Evolutionary conservation across 495 filamentous ascomycete species (phyloP), one percentile per base, ranked within the genome.

Genomic region (Penicillium nucicola): DNA sequence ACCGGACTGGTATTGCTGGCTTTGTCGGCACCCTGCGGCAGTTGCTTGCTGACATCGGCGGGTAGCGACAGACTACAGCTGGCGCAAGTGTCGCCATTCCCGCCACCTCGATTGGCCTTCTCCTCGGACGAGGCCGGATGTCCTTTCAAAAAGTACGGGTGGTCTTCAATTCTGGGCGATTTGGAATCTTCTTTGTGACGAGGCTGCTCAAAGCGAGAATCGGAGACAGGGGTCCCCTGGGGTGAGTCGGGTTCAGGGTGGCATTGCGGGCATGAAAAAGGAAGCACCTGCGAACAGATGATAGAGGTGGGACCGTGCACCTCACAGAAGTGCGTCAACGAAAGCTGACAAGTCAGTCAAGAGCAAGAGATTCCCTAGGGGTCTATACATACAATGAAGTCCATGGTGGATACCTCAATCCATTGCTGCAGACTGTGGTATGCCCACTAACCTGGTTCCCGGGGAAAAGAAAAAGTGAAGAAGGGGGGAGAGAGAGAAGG

Each of bases 281-380:
- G 87, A 19, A 88, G 75, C 42, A 88, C 86, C 71, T 96, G 90
- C 46, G 92, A 96, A 67, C 95, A 95, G 71, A 97, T 88, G 68
- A 97, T 84, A 44, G 91, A 93, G 42, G 91, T 96, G 11, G 92
- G 92, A 52, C 92, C 92, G 78, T 97, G 91, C 60, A 90, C 78
- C 70, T 97, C 92, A 77, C 92, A 97, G 70, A 95, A 97, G 74
- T 97, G 92, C 62, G 92, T 92, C 58, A 97, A 82, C 66, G 90
- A 95, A 63, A 96, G 82, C 92, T 97, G 40, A 42, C 20, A 34
- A 11, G 49, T 50, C 30, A 60, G 52, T 18, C 22, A 15, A 33
- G 15, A 38, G 34, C 38, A 45, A 42, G 18, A 42, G 39, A 42
- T n/a, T n/a, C n/a, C n/a, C n/a, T n/a, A n/a, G n/a, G n/a, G n/a